Conservation (phyloP, 192 early-diverging fungal genomes). For the Coemansia interrupta region DNA sequence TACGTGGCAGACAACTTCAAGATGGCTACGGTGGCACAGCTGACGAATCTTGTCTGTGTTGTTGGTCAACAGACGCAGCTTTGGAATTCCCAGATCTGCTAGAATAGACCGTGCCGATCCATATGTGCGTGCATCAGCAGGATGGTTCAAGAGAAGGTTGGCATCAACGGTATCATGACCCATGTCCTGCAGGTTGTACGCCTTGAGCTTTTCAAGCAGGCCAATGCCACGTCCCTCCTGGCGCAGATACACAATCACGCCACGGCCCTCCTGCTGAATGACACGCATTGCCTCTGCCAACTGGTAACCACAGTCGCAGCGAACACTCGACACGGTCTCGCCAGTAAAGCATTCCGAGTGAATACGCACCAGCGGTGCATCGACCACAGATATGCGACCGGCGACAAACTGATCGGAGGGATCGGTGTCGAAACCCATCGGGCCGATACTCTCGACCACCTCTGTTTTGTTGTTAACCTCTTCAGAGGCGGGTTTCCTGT, state of each 20-base stretch:
- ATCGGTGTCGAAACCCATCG: slow-evolving; percentile 28
- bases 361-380: slow-evolving; percentile 79
- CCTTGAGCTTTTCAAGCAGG: slow-evolving; percentile 87
- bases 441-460: neutral
- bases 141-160: slow-evolving; percentile 85
- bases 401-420: slow-evolving; percentile 34
- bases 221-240: slow-evolving; percentile 98
- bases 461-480: neutral
- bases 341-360: slow-evolving; percentile 98
- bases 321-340: slow-evolving; percentile 82
- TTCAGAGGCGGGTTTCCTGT: neutral
- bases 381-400: slow-evolving; percentile 32
- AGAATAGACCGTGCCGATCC: slow-evolving; percentile 85
- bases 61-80: slow-evolving; percentile 86
- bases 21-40: slow-evolving; percentile 58
- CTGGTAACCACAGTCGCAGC: slow-evolving; percentile 96
- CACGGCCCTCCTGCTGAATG: slow-evolving; percentile 78
- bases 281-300: slow-evolving; percentile 85
- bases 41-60: slow-evolving; percentile 92
- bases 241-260: slow-evolving; percentile 92
- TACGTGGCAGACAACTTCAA: slow-evolving; percentile 76
- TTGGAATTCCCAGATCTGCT: slow-evolving; percentile 69
- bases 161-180: slow-evolving; percentile 93
- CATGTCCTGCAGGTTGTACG: slow-evolving; percentile 95
- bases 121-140: slow-evolving; percentile 91